Conservation (phyloP, 352 stramenopile genomes). For the Phytopythium chamaehyphon region DNA sequence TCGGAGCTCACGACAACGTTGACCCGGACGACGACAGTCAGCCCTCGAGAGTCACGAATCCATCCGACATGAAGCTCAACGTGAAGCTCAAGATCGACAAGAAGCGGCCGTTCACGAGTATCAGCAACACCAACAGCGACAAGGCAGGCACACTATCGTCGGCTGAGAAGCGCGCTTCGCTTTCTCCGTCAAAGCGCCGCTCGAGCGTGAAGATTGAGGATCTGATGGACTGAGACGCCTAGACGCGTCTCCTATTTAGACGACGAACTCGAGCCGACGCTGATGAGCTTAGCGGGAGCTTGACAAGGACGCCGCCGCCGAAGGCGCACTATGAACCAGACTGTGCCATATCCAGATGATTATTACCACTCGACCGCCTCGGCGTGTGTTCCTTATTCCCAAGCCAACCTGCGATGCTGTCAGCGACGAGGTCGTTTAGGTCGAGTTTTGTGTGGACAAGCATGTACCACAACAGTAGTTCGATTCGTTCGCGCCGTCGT, state of each 20-base stretch:
- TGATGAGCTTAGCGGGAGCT: not conserved
- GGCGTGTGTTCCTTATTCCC: no score
- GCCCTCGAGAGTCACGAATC: not conserved
- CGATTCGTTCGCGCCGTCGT: not conserved
- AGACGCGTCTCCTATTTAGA: conserved; percentile 34
- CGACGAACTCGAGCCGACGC: conserved; percentile 8
- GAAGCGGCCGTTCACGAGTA: conserved; percentile 47
- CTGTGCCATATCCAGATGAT: conserved; percentile 5
- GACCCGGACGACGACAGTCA: conserved; percentile 17
- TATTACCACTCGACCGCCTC: no score
- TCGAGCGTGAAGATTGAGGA: conserved; percentile 30
- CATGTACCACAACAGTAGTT: not conserved
- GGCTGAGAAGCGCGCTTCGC: not conserved
- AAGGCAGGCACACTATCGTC: conserved; percentile 6
- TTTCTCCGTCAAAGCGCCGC: conserved; percentile 39
- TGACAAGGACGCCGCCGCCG: not conserved
- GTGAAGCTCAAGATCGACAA: conserved; percentile 42
- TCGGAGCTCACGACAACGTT: conserved; percentile 40
- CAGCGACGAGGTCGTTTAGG: conserved; percentile 1
- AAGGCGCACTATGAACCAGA: not conserved
- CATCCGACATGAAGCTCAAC: conserved; percentile 21
- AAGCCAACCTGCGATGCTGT: no score
- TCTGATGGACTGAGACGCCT: conserved; percentile 26
- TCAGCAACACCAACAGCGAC: conserved; percentile 7
- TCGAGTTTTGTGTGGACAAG: conserved; percentile 4